Percentiles rank a stretch among this genome's conserved stretches.
These are phyloP conservation scores for Rosa lucieae DNA, from an alignment of 306 rosid genomes.

Conservation along the genomic window DNA sequence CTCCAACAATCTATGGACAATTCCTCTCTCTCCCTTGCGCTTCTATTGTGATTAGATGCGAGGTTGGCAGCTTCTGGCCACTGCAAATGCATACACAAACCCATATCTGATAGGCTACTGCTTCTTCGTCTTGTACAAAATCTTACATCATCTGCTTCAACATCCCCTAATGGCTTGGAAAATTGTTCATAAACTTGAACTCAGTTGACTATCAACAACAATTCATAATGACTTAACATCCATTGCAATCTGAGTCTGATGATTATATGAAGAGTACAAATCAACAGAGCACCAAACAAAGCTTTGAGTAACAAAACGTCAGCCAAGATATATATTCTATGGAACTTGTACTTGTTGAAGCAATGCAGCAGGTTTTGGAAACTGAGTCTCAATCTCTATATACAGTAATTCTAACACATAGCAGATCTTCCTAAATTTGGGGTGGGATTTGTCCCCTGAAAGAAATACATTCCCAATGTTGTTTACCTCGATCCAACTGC, in stretches of 20 bases:
- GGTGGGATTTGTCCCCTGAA: slow-evolving; percentile 47
- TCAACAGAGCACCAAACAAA: neutral
- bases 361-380: slow-evolving; percentile 16
- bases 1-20: too few species aligned
- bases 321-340: neutral
- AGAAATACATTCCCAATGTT: slow-evolving; percentile 43
- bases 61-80: too few species aligned
- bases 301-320: neutral
- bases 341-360: slow-evolving; percentile 25
- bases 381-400: slow-evolving; percentile 34
- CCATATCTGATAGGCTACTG: too few species aligned
- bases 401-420: slow-evolving; percentile 32
- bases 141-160: too few species aligned
- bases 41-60: too few species aligned
- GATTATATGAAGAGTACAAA: neutral
- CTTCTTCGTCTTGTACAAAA: too few species aligned
- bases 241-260: neutral
- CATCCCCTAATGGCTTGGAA: too few species aligned
- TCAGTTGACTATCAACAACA: neutral
- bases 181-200: neutral
- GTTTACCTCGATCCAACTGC: slow-evolving; percentile 54
- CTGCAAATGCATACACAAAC: too few species aligned
- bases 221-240: neutral
- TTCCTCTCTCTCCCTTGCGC: too few species aligned
- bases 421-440: slow-evolving; percentile 26